A percentile compares a stretch with the other conserved stretches of the same genome.
phyloP scores from a whole-genome alignment of 306 rosid species.

The Calophaca sinica region DNA sequence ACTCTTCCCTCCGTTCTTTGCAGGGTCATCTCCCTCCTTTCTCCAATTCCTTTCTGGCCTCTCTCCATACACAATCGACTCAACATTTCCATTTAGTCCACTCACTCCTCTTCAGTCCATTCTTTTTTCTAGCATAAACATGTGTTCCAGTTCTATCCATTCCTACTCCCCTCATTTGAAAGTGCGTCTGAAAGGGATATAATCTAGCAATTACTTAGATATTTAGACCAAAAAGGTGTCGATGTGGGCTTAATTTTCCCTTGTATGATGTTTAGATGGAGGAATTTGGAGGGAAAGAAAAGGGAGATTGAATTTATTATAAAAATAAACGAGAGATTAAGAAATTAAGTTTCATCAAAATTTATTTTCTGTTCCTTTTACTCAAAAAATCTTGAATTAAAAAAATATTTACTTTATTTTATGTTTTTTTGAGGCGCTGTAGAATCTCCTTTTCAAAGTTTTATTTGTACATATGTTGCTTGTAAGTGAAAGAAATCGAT shows the following conservation, averaged over 20 bases:
- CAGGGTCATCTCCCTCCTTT: neutral
- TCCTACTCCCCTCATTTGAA: neutral
- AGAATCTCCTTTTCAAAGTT: too few relatives aligned
- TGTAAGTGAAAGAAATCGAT: too few relatives aligned
- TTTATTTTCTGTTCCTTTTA: neutral
- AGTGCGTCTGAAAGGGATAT: neutral
- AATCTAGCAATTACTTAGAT: too few relatives aligned
- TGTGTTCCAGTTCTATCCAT: neutral
- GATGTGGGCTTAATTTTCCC: too few relatives aligned
- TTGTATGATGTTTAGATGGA: too few relatives aligned
- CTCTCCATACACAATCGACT: neutral
- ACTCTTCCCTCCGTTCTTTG: neutral
- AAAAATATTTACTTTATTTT: too few relatives aligned
- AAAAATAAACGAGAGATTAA: neutral
- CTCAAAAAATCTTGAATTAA: neutral
- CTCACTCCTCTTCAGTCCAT: too few relatives aligned
- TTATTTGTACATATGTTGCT: too few relatives aligned
- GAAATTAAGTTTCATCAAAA: neutral
- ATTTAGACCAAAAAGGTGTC: too few relatives aligned
- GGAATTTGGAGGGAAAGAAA: neutral
- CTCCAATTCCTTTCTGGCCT: neutral
- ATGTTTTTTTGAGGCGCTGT: too few relatives aligned
- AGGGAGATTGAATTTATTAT: neutral
- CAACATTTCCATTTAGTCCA: neutral
- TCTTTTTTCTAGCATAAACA: neutral